Base-by-base conservation (phyloP, 331 rosid genomes). In the Pyrus hybrid region DNA sequence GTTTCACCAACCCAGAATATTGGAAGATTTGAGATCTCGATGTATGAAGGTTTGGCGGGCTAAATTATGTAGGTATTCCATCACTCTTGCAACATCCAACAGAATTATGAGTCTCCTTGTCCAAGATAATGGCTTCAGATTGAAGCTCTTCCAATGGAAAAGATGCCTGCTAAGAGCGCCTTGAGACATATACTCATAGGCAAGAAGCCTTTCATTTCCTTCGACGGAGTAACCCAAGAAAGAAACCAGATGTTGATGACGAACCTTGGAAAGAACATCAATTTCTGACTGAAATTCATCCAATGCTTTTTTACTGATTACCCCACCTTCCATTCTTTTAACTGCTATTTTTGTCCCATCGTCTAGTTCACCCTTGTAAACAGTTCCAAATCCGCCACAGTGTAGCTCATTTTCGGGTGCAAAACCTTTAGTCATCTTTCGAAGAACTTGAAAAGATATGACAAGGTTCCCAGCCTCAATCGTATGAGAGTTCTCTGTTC, bases 311-410 rank as follows among this genome's bases (percentile, higher is more conserved):
- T n/a, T n/a, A n/a, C n/a, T n/a, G n/a, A n/a, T n/a, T n/a, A n/a
- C n/a, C n/a, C n/a, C n/a, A n/a, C n/a, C n/a, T n/a, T n/a, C n/a
- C n/a, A n/a, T n/a, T n/a, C n/a, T n/a, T n/a, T n/a, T n/a, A n/a
- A n/a, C n/a, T n/a, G n/a, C n/a, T n/a, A n/a, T n/a, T n/a, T n/a
- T n/a, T n/a, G n/a, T n/a, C n/a, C n/a, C n/a, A n/a, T n/a, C n/a
- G n/a, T n/a, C n/a, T n/a, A n/a, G n/a, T n/a, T n/a, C n/a, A n/a
- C n/a, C n/a, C n/a, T n/a, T n/a, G n/a, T n/a, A n/a, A n/a, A n/a
- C n/a, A n/a, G 88, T 84, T 45, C 94, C 97, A 85, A 93, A 93
- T 51, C 97, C 97, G 5, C 96, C 97, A n/a, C 72, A 87, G 25
- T 94, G 96, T 14, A 90, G 88, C 81, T 87, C 94, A 74, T 90